phyloP scores from a whole-genome alignment of 2,329 filamentous ascomycete genomes.

The Lachnellula suecica region DNA sequence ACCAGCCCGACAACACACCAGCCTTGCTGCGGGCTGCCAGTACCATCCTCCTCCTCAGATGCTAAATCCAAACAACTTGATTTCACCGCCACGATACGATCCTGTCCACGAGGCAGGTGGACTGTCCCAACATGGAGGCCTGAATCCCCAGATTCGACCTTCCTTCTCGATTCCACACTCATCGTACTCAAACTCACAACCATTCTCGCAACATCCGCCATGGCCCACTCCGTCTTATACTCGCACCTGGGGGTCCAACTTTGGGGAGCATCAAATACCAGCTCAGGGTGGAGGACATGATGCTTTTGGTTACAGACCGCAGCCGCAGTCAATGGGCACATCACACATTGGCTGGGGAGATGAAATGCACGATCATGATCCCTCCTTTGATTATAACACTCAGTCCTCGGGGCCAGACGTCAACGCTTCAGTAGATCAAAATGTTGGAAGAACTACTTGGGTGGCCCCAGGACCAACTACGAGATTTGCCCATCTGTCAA shows the following conservation, averaged over 20 bases:
- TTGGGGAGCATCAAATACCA: constrained; percentile 8
- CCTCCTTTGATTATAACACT: constrained; percentile 12
- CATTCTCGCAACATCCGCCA: constrained; percentile 5
- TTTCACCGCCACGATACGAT: constrained; percentile 24
- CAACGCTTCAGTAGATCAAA: neutral
- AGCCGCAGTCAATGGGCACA: constrained; percentile 9
- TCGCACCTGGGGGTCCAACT: constrained; percentile 15
- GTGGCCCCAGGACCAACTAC: constrained; percentile 1
- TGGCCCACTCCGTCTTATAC: constrained; percentile 1
- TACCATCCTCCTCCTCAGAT: constrained; percentile 18
- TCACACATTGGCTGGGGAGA: constrained; percentile 12
- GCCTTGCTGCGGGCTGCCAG: constrained; percentile 14
- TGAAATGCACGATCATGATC: constrained; percentile 13
- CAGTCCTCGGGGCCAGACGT: neutral
- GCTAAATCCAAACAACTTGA: constrained; percentile 5
- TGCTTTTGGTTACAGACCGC: constrained; percentile 2
- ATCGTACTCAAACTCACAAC: neutral
- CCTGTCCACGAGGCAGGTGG: constrained; percentile 23
- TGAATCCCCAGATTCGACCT: constrained; percentile 9
- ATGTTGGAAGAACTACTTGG: neutral
- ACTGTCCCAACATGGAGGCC: constrained; percentile 12
- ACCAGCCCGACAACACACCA: neutral
- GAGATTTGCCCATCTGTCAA: neutral
- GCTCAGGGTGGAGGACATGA: constrained; percentile 2
- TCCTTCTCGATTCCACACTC: constrained; percentile 1